phyloP scores from a whole-genome alignment of 78 protist genomes.

The Goniomonas avonlea region DNA sequence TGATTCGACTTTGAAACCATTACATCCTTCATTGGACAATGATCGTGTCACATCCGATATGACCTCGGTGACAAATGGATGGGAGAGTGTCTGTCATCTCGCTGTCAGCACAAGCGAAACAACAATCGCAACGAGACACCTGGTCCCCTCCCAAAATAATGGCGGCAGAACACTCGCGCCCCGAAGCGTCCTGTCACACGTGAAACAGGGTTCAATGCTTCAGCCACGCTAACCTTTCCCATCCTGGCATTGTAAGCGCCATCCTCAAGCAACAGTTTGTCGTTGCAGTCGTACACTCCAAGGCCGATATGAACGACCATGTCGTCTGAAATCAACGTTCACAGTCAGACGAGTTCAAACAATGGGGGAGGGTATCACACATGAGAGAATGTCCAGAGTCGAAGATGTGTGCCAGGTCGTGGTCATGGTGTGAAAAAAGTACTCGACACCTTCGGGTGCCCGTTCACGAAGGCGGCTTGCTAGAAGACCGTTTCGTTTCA shows the following conservation, averaged over 20 bases:
- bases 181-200: background rate
- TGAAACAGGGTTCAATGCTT: background rate
- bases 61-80: no score
- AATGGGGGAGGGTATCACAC: no score
- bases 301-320: background rate
- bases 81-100: background rate
- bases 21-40: no score
- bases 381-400: background rate
- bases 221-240: background rate
- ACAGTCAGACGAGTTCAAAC: no score
- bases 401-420: background rate
- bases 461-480: background rate
- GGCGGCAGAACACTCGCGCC: background rate
- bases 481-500: background rate
- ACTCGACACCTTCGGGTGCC: background rate
- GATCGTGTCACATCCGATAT: no score
- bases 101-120: background rate
- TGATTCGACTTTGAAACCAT: background rate
- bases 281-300: background rate
- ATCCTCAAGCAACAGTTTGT: background rate
- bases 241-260: background rate
- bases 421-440: background rate
- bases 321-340: no score
- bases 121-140: no score
- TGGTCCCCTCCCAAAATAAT: background rate